Evolutionary conservation across 768 basidiomycete genomes (phyloP).

Genomic region (Leccinellum albellum): DNA sequence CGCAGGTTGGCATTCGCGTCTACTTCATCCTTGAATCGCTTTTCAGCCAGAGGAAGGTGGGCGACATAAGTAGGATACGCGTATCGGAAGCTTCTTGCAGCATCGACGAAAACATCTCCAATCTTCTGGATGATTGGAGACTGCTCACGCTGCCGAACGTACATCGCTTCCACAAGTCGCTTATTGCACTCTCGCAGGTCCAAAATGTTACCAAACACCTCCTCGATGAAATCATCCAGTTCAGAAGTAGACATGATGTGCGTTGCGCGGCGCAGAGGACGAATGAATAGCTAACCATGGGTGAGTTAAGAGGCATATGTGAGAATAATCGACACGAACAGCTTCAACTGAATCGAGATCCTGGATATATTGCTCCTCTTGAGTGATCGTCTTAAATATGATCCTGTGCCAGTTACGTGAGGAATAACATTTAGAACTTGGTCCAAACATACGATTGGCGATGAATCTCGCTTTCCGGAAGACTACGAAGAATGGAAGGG

Average conservation of each 20-base stretch:
- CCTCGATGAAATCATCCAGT: conserved; percentile 81
- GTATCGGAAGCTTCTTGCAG: conserved; percentile 81
- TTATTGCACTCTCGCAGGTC: conserved; percentile 84
- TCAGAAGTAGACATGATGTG: conserved; percentile 56
- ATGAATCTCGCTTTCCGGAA: conserved; percentile 75
- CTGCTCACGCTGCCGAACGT: conserved; percentile 81
- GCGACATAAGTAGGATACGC: conserved; percentile 86
- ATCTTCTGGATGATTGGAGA: conserved; percentile 77
- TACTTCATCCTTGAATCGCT: conserved; percentile 80
- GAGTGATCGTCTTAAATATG: conserved; percentile 83
- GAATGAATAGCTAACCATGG: conserved; percentile 48
- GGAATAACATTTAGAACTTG: neutral
- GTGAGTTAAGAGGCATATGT: conserved; percentile 32
- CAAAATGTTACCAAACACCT: conserved; percentile 85
- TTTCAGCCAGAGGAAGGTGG: conserved; percentile 81
- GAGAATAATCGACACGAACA: conserved; percentile 34
- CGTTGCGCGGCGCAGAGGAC: conserved; percentile 47
- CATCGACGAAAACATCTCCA: conserved; percentile 85
- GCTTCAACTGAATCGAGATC: conserved; percentile 83
- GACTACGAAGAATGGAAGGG: conserved; percentile 42
- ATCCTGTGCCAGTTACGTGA: conserved; percentile 35
- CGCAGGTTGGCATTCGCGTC: conserved; percentile 79
- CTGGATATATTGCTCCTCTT: conserved; percentile 85
- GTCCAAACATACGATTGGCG: conserved; percentile 59
- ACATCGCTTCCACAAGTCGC: conserved; percentile 79